Evolutionary conservation across 495 filamentous ascomycete genomes (phyloP), one percentile per base, ranked within the genome.

Genomic region (Chaetomium fimeti): DNA sequence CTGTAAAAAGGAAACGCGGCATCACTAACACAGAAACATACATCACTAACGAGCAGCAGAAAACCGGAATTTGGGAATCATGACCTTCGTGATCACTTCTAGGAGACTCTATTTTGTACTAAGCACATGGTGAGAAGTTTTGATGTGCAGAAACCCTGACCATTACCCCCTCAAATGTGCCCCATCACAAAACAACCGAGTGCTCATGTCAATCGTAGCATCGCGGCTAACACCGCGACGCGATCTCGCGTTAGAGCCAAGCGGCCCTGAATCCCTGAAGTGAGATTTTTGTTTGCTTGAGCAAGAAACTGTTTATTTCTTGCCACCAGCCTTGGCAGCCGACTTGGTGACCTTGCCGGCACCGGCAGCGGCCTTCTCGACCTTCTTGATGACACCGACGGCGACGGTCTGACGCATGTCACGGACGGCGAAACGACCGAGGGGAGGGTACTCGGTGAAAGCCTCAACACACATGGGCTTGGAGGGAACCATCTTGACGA

Each of bases 391-490:
- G 81, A 95, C 93, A 86, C 93, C 93, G 81, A 98, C 94, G 67
- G 93, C 94, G 67, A 97, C 93, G 78, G 93, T 97, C 77, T 97
- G 89, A 74, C 88, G 83, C 84, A 89, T 89, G 76, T 90, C 91
- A 86, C 92, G 91, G 84, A 97, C 92, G 77, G 93, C 93, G 86
- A 97, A 98, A 86, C 94, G 92, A 77, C 94, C 94, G 63, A 98
- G 91, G 77, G 95, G 94, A 72, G 94, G 93, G 85, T 98, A 98
- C 72, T 98, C 92, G 73, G 93, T 96, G 92, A 98, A 98, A 71
- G 95, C 84, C 91, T 98, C 94, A 79, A 98, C 94, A 83, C 94
- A 98, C 94, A 98, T 98, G 76, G 94, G 94, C 92, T 98, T 98
- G 83, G 94, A 97, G 73, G 94, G 94, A 86, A 97, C 76, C 94